These are phyloP conservation scores for Geotrichum aggregatum DNA, from an alignment of 1,139 yeast genomes.

Conservation along the genomic window DNA sequence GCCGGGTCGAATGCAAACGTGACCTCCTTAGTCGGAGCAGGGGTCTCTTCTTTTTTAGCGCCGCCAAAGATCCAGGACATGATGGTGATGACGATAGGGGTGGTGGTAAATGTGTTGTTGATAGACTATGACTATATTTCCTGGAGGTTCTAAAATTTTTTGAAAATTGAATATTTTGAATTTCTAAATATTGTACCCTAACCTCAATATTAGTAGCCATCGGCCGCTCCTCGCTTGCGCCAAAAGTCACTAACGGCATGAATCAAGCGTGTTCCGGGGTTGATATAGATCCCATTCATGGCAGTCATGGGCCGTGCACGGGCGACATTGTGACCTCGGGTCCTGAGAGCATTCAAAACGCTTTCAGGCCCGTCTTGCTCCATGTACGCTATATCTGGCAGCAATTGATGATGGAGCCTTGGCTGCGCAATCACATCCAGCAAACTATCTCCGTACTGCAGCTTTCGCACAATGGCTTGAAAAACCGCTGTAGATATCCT, in stretches of 20 bases:
- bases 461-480: conserved; percentile 68
- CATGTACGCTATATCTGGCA: conserved; percentile 64
- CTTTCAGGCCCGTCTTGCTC: conserved; percentile 50
- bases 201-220: conserved; percentile 35
- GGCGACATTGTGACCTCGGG: conserved; percentile 44
- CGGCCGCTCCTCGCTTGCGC: conserved; percentile 51
- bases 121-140: conserved; percentile 2
- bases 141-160: conserved; percentile 3
- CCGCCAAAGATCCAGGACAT: conserved; percentile 75
- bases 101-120: not conserved
- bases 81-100: conserved; percentile 1
- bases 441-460: conserved; percentile 55
- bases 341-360: conserved; percentile 35
- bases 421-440: conserved; percentile 72
- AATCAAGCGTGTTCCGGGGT: conserved; percentile 39
- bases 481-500: conserved; percentile 80
- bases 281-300: conserved; percentile 47
- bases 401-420: conserved; percentile 80
- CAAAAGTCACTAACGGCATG: conserved; percentile 56
- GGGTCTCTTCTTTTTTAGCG: conserved; percentile 34
- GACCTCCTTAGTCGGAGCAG: conserved; percentile 30
- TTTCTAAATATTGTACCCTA: conserved; percentile 1
- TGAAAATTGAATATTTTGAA: not conserved
- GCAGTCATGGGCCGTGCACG: conserved; percentile 44
- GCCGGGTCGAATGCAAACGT: conserved; percentile 56